Evolutionary conservation across 2,329 filamentous ascomycete species (phyloP).

Genomic region (Cercospora citrullina): DNA sequence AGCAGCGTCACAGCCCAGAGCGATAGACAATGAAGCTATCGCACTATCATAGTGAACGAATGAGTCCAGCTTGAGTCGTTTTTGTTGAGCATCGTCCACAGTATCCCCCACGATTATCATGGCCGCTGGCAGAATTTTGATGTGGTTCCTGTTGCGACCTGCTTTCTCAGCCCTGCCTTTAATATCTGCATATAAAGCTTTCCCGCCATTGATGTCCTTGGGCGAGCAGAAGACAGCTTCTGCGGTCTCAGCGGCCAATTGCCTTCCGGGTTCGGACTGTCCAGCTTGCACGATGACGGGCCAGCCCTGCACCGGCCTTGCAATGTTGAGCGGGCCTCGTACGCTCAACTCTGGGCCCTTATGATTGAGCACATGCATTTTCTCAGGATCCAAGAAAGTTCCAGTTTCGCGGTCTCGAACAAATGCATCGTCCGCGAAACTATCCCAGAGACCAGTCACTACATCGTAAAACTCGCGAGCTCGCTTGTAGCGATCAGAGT

Average conservation of each 20-base stretch:
- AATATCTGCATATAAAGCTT: conserved; percentile 31
- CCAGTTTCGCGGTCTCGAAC: conserved; percentile 51
- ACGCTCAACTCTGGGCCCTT: conserved; percentile 41
- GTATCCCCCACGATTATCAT: conserved; percentile 34
- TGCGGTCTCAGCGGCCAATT: conserved; percentile 33
- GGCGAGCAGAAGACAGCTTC: conserved; percentile 33
- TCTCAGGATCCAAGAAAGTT: conserved; percentile 53
- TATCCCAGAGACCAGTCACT: conserved; percentile 34
- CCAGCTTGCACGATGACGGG: conserved; percentile 34
- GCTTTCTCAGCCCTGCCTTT: conserved; percentile 26
- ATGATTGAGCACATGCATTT: conserved; percentile 56
- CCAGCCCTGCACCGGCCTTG: conserved; percentile 32
- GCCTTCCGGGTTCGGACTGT: conserved; percentile 31
- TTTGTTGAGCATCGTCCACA: conserved; percentile 29
- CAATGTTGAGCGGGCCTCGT: conserved; percentile 31
- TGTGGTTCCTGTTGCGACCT: conserved; percentile 27
- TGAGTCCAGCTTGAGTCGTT: conserved; percentile 30
- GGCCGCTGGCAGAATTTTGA: conserved; percentile 32
- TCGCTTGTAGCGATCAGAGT: conserved; percentile 53
- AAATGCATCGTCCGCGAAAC: conserved; percentile 57
- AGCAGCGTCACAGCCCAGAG: conserved; percentile 30
- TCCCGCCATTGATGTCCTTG: conserved; percentile 27
- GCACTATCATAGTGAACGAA: conserved; percentile 31
- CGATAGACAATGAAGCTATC: conserved; percentile 29
- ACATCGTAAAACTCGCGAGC: conserved; percentile 49